These are phyloP conservation scores for Trichoderma koningiopsis DNA, from an alignment of 2,329 filamentous ascomycete species.

Conservation along the genomic window DNA sequence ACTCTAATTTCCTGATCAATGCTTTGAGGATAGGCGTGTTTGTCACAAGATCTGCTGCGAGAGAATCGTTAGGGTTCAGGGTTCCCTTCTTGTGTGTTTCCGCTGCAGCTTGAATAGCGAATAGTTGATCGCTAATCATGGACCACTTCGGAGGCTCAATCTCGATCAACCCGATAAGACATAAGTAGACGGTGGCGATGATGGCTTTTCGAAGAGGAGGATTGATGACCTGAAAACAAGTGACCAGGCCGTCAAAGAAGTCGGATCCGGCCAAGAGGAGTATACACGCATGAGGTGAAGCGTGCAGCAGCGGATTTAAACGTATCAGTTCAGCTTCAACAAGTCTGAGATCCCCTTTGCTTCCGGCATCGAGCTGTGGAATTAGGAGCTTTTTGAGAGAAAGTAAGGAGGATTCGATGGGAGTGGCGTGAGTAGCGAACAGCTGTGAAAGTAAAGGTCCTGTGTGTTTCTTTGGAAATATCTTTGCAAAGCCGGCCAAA, in stretches of 20 bases:
- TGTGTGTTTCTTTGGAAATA: slow-evolving; percentile 66
- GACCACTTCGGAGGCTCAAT: slow-evolving; percentile 69
- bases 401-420: slow-evolving; percentile 58
- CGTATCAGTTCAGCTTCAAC: slow-evolving; percentile 58
- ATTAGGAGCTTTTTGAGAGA: slow-evolving; percentile 64
- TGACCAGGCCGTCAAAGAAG: slow-evolving; percentile 75
- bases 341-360: slow-evolving; percentile 56
- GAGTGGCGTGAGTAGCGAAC: slow-evolving; percentile 53
- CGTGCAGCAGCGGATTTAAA: slow-evolving; percentile 65
- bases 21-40: slow-evolving; percentile 73
- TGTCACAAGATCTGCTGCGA: slow-evolving; percentile 82
- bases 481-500: slow-evolving; percentile 66
- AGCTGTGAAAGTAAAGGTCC: slow-evolving; percentile 52
- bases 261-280: slow-evolving; percentile 83
- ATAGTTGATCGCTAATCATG: slow-evolving; percentile 79
- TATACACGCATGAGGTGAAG: slow-evolving; percentile 57
- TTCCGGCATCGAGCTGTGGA: slow-evolving; percentile 62
- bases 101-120: slow-evolving; percentile 72
- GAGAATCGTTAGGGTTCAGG: slow-evolving; percentile 63
- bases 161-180: slow-evolving; percentile 70
- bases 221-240: slow-evolving; percentile 66
- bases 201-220: slow-evolving; percentile 66
- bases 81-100: slow-evolving; percentile 62
- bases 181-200: slow-evolving; percentile 73
- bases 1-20: slow-evolving; percentile 57